These are phyloP conservation scores for Conticribra weissflogii DNA, from an alignment of 108 stramenopile genomes.

Conservation along the genomic window DNA sequence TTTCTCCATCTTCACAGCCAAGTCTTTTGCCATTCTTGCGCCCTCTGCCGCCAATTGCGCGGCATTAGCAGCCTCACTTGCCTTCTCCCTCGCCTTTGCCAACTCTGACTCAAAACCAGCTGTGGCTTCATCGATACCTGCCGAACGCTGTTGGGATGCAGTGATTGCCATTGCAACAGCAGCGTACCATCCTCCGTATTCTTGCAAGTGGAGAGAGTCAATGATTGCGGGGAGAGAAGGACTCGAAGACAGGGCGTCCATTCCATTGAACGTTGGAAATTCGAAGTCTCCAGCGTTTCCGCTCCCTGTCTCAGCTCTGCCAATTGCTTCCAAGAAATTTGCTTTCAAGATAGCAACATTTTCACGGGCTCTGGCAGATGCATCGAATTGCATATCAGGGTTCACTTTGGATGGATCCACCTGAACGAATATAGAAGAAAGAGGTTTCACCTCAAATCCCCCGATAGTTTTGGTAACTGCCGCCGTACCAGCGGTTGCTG, in stretches of 20 bases:
- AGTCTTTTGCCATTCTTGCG: conserved; percentile 35
- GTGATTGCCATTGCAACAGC: conserved; percentile 35
- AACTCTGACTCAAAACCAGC: conserved; percentile 26
- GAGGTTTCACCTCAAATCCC: conserved; percentile 22
- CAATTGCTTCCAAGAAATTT: conserved; percentile 23
- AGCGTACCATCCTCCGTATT: conserved; percentile 49
- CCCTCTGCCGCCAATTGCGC: conserved; percentile 42
- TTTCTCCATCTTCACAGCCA: conserved; percentile 43
- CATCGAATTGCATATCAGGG: conserved; percentile 23
- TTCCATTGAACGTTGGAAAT: conserved; percentile 7
- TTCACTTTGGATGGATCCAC: conserved; percentile 26
- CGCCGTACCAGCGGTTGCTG: conserved; percentile 9
- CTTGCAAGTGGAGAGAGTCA: conserved; percentile 41
- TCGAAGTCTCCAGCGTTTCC: too few relatives aligned
- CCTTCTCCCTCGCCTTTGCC: conserved; percentile 30
- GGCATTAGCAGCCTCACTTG: conserved; percentile 40
- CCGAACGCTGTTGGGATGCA: conserved; percentile 37
- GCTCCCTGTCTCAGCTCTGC: background rate
- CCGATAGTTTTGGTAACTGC: conserved; percentile 13
- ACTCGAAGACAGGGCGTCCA: conserved; percentile 2
- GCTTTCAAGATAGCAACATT: conserved; percentile 29
- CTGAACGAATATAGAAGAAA: conserved; percentile 8
- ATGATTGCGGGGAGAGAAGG: conserved; percentile 19
- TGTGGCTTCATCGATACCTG: conserved; percentile 36
- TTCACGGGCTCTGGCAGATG: conserved; percentile 16